A percentile compares a stretch with the other conserved stretches of the same genome.
Conservation (phyloP, 176 grass and related monocot species). For the Alloteropsis semialata region DNA sequence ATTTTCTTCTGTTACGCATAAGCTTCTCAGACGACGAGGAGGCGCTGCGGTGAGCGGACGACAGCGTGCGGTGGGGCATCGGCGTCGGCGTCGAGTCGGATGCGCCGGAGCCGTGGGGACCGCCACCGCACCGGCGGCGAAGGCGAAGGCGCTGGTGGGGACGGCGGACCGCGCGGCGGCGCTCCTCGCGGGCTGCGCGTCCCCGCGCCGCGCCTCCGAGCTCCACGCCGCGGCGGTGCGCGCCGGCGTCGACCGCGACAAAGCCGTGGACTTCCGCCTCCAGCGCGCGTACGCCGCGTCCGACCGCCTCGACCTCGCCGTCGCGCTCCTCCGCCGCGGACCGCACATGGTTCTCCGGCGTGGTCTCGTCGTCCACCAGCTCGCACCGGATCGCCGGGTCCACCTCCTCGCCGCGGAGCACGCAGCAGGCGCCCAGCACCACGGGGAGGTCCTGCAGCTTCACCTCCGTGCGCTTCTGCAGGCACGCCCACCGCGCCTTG, state of each 20-base stretch:
- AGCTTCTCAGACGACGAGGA: too few relatives aligned
- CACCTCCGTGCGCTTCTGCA: constrained; percentile 91
- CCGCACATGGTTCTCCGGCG: constrained; percentile 60
- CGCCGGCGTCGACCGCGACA: constrained; percentile 43
- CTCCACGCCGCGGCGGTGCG: constrained; percentile 69
- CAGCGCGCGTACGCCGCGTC: constrained; percentile 69
- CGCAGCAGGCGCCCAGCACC: constrained; percentile 89
- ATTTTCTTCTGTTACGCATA: too few relatives aligned
- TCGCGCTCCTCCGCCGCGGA: constrained; percentile 59
- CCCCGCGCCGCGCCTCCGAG: constrained; percentile 44
- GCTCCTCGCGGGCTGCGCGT: constrained; percentile 52
- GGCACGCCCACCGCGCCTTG: constrained; percentile 85
- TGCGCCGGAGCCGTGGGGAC: too few relatives aligned
- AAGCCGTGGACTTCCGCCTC: constrained; percentile 64
- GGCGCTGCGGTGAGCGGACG: too few relatives aligned
- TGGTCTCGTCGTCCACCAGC: constrained; percentile 71
- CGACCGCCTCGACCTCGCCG: constrained; percentile 47
- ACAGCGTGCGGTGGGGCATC: too few relatives aligned
- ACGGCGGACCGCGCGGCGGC: constrained; percentile 33
- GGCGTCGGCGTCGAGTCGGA: too few relatives aligned
- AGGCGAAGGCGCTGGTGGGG: too few relatives aligned
- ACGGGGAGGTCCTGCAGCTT: constrained; percentile 96
- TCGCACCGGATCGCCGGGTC: constrained; percentile 51
- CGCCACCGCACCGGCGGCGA: too few relatives aligned
- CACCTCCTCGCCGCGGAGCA: constrained; percentile 67